Base-by-base conservation (phyloP, 495 filamentous ascomycete species). In the Aspergillus taichungensis region DNA sequence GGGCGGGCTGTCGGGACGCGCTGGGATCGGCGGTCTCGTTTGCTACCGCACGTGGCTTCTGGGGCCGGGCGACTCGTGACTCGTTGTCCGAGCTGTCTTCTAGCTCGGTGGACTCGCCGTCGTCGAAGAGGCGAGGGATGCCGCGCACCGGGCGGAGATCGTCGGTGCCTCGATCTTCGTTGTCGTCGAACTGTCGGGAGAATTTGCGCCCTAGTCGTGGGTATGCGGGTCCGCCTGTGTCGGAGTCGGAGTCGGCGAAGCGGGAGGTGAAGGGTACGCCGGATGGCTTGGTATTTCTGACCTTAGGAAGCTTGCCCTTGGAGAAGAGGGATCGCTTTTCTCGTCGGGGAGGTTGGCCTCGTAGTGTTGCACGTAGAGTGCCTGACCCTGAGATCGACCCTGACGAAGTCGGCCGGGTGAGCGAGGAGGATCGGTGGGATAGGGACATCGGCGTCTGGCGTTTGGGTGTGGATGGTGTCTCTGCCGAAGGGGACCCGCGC, bases 181-280 rank as follows among this genome's bases (percentile, higher is more conserved):
- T 84, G 51, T 89, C 85, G 86, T 89, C 1, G 85, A 90, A 47
- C 89, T 84, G n/a, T 77, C 81, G 54, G 88, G 88, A 87, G 81
- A 55, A 85, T 89, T 31, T 66, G 71, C 55, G 84, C 85, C 29
- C 45, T 40, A 24, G 18, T 24, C 18, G 18, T 11, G 53, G 68
- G 6, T 52, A 50, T 0, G 56, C 56, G 9, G 35, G 13, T 10
- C 43, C 69, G 3, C 75, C 76, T 13, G 80, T 83, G 12, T 90
- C 87, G 27, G 84, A 84, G 50, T 85, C 87, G 0, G 85, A 90
- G 52, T 88, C 79, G 0, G 57, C 78, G 50, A 87, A 84, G 3
- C 75, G 64, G 6, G 72, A 69, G 7, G 47, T 33, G 28, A 59
- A 51, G 0, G 46, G 34, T 13, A 48, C 50, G 5, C 51, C 43